A percentile compares a stretch with the other conserved stretches of the same genome.
Evolutionary conservation across 108 stramenopile genomes (phyloP).

Genomic region (Cyclotella choctawhatcheeana): DNA sequence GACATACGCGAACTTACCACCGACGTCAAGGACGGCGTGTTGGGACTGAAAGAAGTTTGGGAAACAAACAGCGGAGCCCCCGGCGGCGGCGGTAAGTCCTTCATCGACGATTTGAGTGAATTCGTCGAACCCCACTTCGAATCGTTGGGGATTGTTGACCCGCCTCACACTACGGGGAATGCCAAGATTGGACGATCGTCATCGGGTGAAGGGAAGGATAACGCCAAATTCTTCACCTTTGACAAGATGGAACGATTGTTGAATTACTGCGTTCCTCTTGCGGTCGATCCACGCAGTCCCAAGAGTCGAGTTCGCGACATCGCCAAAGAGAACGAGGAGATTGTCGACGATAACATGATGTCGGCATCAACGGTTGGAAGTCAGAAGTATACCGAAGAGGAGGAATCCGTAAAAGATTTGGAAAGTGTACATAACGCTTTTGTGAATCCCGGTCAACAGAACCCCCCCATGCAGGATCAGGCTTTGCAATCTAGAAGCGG

Average conservation of each 20-base stretch:
- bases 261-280: constrained; percentile 40
- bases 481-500: not conserved
- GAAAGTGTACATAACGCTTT: not conserved
- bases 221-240: constrained; percentile 22
- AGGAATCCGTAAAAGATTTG: not conserved
- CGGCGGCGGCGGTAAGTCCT: not conserved
- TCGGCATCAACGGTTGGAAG: not conserved
- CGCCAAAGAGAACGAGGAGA: too few species aligned
- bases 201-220: not conserved
- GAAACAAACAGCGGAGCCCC: not conserved
- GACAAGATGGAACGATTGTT: constrained; percentile 39
- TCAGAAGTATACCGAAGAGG: not conserved
- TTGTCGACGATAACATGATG: too few species aligned
- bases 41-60: constrained; percentile 8
- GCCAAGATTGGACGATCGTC: too few species aligned
- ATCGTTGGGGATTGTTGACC: not conserved
- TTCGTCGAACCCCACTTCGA: constrained; percentile 8
- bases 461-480: not conserved
- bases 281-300: constrained; percentile 49
- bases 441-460: not conserved
- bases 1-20: constrained; percentile 1
- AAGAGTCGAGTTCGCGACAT: constrained; percentile 24
- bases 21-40: constrained; percentile 17
- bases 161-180: not conserved
- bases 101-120: constrained; percentile 11